Evolutionary conservation across 768 basidiomycete genomes (phyloP).

Genomic region (Daedaleopsis sinensis): DNA sequence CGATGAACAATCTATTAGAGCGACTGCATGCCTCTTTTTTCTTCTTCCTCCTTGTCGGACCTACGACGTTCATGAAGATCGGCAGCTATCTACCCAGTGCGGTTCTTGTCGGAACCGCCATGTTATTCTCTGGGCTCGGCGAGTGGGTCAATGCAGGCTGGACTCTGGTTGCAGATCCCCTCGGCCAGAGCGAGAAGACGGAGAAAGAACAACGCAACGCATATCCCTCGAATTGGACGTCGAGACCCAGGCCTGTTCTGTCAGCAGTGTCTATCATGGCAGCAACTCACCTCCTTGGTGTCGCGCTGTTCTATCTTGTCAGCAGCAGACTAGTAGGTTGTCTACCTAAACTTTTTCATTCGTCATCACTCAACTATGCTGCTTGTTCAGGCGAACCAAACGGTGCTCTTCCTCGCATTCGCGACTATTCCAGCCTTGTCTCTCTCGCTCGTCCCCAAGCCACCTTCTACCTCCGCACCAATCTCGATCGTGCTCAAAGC

Average conservation of each 20-base stretch:
- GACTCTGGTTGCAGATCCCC: conserved; percentile 29
- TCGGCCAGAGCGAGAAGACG: conserved; percentile 1
- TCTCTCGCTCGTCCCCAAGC: neutral
- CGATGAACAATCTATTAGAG: conserved; percentile 93
- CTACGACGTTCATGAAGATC: conserved; percentile 80
- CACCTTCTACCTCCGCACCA: conserved; percentile 10
- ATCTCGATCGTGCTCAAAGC: conserved; percentile 61
- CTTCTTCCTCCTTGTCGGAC: conserved; percentile 81
- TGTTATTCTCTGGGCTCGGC: conserved; percentile 83
- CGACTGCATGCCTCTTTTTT: conserved; percentile 97
- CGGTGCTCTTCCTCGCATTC: conserved; percentile 5
- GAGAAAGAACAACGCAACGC: neutral
- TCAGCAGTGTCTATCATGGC: conserved; percentile 55
- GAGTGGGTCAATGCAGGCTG: conserved; percentile 73
- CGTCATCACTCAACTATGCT: neutral
- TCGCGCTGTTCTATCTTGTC: conserved; percentile 50
- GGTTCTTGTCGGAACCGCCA: conserved; percentile 78
- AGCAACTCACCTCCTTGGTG: conserved; percentile 58
- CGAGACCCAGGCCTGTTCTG: conserved; percentile 57
- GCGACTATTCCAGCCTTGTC: neutral
- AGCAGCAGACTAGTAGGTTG: conserved; percentile 31
- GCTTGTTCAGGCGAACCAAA: neutral
- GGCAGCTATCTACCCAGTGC: conserved; percentile 90
- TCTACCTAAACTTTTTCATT: neutral
- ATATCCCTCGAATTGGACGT: conserved; percentile 39